Evolutionary conservation across 805 yeast genomes (phyloP).

Genomic region (Metschnikowia bowlesiae): DNA sequence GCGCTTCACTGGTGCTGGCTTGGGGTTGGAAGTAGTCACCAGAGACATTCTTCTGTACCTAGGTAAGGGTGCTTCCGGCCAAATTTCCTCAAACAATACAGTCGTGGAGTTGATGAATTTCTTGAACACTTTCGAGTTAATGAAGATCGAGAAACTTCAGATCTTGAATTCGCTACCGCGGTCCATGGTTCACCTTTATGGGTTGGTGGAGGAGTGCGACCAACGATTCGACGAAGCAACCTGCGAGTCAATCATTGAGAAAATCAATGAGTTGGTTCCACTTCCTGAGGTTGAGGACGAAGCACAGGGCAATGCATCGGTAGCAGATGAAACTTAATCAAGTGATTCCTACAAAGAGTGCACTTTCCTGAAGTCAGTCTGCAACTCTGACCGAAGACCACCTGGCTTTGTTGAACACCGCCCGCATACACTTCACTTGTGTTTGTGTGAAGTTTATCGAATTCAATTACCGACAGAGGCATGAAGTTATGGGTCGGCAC

Average conservation of each 20-base stretch:
- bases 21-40: constrained; percentile 46
- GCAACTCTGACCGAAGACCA: background rate
- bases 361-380: background rate
- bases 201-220: constrained; percentile 90
- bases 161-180: constrained; percentile 77
- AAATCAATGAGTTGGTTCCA: constrained; percentile 54
- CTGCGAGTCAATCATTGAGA: constrained; percentile 53
- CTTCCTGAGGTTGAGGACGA: constrained; percentile 21
- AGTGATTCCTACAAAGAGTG: background rate
- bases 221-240: constrained; percentile 70
- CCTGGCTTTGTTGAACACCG: background rate
- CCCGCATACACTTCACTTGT: background rate
- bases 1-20: constrained; percentile 38
- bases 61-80: constrained; percentile 22
- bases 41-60: constrained; percentile 45
- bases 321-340: background rate
- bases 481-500: background rate
- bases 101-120: constrained; percentile 40
- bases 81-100: constrained; percentile 18
- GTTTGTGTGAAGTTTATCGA: background rate
- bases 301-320: background rate
- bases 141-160: constrained; percentile 81
- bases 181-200: constrained; percentile 70
- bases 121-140: constrained; percentile 52
- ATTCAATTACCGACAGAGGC: background rate